Evolutionary conservation across 805 yeast species (phyloP).

Genomic region (Wickerhamiella alocasiicola): DNA sequence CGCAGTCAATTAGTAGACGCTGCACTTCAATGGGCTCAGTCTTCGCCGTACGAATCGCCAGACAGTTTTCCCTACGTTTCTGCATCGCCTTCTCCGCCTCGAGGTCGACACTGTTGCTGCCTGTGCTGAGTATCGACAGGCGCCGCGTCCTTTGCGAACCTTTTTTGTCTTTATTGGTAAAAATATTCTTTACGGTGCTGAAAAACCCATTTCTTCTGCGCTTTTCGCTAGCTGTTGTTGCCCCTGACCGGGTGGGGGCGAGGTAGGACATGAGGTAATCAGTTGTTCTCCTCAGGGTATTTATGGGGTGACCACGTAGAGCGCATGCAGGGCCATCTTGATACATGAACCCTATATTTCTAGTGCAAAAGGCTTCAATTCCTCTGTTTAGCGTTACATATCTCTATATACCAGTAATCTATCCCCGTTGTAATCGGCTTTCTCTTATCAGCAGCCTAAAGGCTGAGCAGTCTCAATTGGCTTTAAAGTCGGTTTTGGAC

Average conservation of each 20-base stretch:
- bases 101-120: slow-evolving; percentile 4
- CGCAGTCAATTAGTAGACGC: slow-evolving; percentile 24
- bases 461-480: no score
- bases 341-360: no score
- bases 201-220: slow-evolving; percentile 6
- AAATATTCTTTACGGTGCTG: slow-evolving; percentile 11
- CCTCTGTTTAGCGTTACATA: no score
- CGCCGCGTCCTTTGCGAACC: slow-evolving; percentile 1
- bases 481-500: no score
- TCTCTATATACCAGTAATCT: no score
- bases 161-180: slow-evolving; percentile 2
- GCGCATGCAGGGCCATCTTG: no score
- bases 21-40: slow-evolving; percentile 23
- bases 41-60: slow-evolving; percentile 22
- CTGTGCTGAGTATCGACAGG: slow-evolving; percentile 10
- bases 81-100: slow-evolving; percentile 15
- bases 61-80: slow-evolving; percentile 19
- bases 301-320: no score
- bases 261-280: slow-evolving; percentile 8
- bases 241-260: slow-evolving; percentile 8
- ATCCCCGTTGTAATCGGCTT: no score
- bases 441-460: no score
- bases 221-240: slow-evolving; percentile 7
- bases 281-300: not conserved
- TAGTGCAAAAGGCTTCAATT: no score